A percentile compares a stretch with the other conserved stretches of the same genome.
phyloP scores from a whole-genome alignment of 805 yeast genomes.

The Ogataea saltuana region DNA sequence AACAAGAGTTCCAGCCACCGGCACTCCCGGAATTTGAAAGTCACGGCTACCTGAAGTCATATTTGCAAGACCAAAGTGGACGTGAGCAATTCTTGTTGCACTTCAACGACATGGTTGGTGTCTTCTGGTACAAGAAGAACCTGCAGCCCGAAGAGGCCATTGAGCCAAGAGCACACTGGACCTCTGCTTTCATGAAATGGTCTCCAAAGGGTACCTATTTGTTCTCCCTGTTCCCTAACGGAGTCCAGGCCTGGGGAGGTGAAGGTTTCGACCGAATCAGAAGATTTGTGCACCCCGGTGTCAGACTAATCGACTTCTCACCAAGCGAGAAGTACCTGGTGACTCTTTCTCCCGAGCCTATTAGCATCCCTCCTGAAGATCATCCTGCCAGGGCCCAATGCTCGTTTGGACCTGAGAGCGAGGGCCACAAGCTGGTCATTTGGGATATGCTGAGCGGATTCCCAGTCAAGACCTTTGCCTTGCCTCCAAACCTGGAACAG shows the following conservation, averaged over 20 bases:
- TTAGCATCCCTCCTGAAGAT: conserved; percentile 64
- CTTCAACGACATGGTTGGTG: conserved; percentile 75
- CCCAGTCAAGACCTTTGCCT: conserved; percentile 86
- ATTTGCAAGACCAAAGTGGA: conserved; percentile 86
- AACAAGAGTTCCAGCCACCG: conserved; percentile 70
- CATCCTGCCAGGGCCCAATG: conserved; percentile 64
- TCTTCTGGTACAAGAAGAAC: conserved; percentile 78
- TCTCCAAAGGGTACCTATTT: conserved; percentile 92
- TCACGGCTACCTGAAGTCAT: conserved; percentile 80
- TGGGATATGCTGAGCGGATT: conserved; percentile 89
- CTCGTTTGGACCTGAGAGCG: conserved; percentile 85
- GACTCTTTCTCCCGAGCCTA: conserved; percentile 85
- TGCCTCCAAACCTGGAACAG: conserved; percentile 70
- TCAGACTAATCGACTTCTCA: conserved; percentile 85
- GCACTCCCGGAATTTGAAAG: conserved; percentile 67
- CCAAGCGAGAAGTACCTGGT: conserved; percentile 90
- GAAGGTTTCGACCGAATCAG: conserved; percentile 67
- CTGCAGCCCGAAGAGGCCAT: conserved; percentile 73
- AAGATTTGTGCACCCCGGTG: conserved; percentile 86
- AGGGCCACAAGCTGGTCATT: conserved; percentile 89
- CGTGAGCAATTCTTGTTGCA: conserved; percentile 90
- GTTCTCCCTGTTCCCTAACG: conserved; percentile 88
- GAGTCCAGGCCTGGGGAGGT: conserved; percentile 97
- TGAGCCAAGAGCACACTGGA: conserved; percentile 82
- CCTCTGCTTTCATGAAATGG: conserved; percentile 83